Evolutionary conservation across 768 basidiomycete species (phyloP), one percentile per base, ranked within the genome.

Genomic region (Mycena haematopus): DNA sequence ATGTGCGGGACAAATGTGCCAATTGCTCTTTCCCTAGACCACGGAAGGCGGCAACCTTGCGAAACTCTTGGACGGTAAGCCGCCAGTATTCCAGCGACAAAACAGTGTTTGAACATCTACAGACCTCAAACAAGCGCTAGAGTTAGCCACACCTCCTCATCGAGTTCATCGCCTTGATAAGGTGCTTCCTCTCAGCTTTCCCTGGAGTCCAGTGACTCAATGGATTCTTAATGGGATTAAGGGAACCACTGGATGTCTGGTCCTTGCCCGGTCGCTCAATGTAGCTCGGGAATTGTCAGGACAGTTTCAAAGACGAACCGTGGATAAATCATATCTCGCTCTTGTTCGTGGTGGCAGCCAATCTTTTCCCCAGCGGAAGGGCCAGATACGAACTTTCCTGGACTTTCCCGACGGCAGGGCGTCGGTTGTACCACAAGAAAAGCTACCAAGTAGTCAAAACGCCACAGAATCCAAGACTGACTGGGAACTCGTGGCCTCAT

Each of bases 121-220:
- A 65, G 65, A 65, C 75, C 71, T 79, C 50, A 62, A 74, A 38
- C 68, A 71, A 36, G 50, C 67, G 24, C 58, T 83, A 52, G 65
- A 69, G 15, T 68, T 83, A 51, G 66, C 70, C 17, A 65, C 58
- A 25, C 61, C 72, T n/a, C 86, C 83, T 8, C 76, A 77, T 56
- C 76, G 83, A 7, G 82, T 90, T 22, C 89, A 91, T 69, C 82
- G 89, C 15, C 79, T 91, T 6, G 89, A 90, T 76, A 88, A 87
- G 78, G 89, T 86, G 25, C 17, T 71, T 65, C n/a, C n/a, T n/a
- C n/a, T n/a, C 17, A 31, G 51, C 35, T 31, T 21, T 17, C 21
- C 11, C 29, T 31, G n/a, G n/a, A n/a, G n/a, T 17, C 44, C 25
- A 50, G 10, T 24, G 58, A 53, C 35, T 25, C 53, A n/a, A 15